Percentiles rank a stretch among this genome's conserved stretches.
Evolutionary conservation across 73 alveolate species (phyloP).

Genomic region (Paramecium sexaurelia): DNA sequence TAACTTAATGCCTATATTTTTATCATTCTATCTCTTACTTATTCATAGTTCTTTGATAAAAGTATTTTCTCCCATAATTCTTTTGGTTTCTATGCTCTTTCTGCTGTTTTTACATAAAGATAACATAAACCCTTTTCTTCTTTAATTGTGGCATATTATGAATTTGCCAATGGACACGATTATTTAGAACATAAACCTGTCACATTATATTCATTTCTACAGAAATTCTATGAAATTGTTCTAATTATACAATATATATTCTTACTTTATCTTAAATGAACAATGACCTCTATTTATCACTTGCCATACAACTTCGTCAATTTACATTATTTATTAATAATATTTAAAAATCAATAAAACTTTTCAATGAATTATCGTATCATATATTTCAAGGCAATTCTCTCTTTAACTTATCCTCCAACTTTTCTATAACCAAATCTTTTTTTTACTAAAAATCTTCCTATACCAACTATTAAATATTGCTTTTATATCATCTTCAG

Average conservation of each 20-base stretch:
- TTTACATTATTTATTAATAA: conserved; percentile 43
- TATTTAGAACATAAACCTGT: conserved; percentile 99
- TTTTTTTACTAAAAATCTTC: background rate
- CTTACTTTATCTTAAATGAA: conserved; percentile 74
- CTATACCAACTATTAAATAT: background rate
- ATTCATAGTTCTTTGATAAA: conserved; percentile 90
- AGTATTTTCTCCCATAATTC: conserved; percentile 97
- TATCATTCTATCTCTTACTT: conserved; percentile 54
- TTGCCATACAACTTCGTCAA: conserved; percentile 72
- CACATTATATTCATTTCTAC: conserved; percentile 96
- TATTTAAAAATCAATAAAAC: background rate
- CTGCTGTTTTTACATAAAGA: conserved; percentile 95
- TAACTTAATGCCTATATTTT: conserved; percentile 84
- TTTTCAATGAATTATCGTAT: background rate
- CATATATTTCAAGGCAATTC: background rate
- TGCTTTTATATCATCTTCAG: background rate
- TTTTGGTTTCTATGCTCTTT: conserved; percentile 97
- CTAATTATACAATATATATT: conserved; percentile 62
- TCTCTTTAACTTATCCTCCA: conserved; percentile 8
- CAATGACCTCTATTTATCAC: conserved; percentile 67
- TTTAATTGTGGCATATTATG: conserved; percentile 94
- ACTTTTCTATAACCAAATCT: conserved; percentile 42
- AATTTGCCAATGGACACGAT: conserved; percentile 99
- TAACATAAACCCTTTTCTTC: conserved; percentile 98
- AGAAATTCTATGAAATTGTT: conserved; percentile 91